Base-by-base conservation (phyloP, 148 eudicot genomes). In the Talinum fruticosum region DNA sequence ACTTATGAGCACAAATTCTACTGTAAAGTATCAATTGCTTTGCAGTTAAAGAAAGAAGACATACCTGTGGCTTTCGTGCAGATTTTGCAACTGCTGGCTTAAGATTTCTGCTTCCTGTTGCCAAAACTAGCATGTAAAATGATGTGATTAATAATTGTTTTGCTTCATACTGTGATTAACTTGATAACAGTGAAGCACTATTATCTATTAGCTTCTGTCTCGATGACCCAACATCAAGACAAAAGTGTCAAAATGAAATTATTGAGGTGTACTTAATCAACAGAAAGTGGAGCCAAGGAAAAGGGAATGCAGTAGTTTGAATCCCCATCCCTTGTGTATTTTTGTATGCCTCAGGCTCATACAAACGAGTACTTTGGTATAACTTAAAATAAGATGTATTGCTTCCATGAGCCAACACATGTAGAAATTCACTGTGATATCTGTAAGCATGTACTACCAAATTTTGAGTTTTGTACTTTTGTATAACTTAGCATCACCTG, bases 51-150 rank as follows among this genome's bases (percentile, higher is more conserved):
- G 68, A 65, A 35, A 49, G 84, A 73, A 85, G 61, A 69, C 54
- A 49, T 86, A 93, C 97, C 97, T 82, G 77, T 93, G 90, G 80
- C 84, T 88, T 85, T 91, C 97, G 75, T 87, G 90, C 76, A 93
- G 77, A 71, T 84, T 82, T 62, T 89, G 85, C 79, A 93, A 66
- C 71, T 93, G 92, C 54, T 89, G 91, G 86, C 87, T 86, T 83
- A 90, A 78, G 53, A 85, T 81, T 69, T 88, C 85, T 69, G 88
- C 92, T 79, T 93, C 97, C 93, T 86, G 93, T 82, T 90, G 92
- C 96, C 97, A 93, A 80, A 91, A 85, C 96, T 93, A 87, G 75
- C 83, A 85, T 82, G 80, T 66, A 84, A 59, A 76, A 68, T 74
- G 69, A 33, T 84, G 72, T 73, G 53, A 51, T 66, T 80, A 66